Base-by-base conservation (phyloP, 2,329 filamentous ascomycete genomes). In the Trichoderma lentiforme region DNA sequence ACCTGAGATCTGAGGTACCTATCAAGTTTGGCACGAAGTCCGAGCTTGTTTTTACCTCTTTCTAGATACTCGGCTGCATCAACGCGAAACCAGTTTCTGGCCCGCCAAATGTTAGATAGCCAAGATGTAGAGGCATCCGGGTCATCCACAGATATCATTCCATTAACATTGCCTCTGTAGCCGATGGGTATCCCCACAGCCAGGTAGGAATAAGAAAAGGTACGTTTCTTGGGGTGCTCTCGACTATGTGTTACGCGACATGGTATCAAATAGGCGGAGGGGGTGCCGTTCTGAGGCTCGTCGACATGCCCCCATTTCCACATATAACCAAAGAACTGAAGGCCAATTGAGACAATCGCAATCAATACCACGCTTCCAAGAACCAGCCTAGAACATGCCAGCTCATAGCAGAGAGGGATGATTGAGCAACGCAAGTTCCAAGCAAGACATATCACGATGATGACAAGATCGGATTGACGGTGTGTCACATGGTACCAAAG, bases 141-240 rank as follows among this genome's bases (percentile, higher is more conserved):
- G 15, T 60, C 70, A 32, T 83, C 82, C 7, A 81, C 80, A 2
- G 90, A 91, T 39, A 93, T 77, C 73, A 91, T 82, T 11, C 85
- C 85, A 60, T 85, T 86, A n/a, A 83, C 81, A 56, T 81, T 82
- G 6, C 89, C 90, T 65, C 82, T 82, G 79, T 87, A 90, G n/a
- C 86, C 86, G 28, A 94, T 85, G 0, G 91, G 91, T 92, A 53
- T 92, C 84, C 0, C 92, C 91, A 30, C 43, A 21, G n/a, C 84
- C 1, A 94, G 85, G 78, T 94, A 93, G 0, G 90, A 90, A 77
- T 93, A 93, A 1, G 83, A 83, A 77, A 95, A 94, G 0, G 86
- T 86, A 77, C 94, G 90, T 72, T 86, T 88, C 77, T 89, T 85
- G 0, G 92, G 92, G 71, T 91, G 90, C n/a, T 91, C 78, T 21